Evolutionary conservation across 768 basidiomycete genomes (phyloP), one percentile per base, ranked within the genome.

Genomic region (Lactarius hengduanensis): DNA sequence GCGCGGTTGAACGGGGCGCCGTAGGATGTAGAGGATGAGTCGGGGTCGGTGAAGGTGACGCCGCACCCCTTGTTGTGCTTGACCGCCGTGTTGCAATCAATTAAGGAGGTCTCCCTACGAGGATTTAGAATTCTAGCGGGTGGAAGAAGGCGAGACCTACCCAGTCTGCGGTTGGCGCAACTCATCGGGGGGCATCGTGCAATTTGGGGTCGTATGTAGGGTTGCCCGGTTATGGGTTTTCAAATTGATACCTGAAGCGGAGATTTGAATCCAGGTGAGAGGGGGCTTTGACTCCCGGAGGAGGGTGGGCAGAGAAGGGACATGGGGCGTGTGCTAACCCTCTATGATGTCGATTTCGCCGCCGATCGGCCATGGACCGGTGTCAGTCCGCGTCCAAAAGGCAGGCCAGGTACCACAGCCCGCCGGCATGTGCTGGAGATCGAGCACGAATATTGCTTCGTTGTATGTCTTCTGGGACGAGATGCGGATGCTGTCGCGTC

Each of bases 331-430:
- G 22, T 32, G 18, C 16, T 41, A 8, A 81, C 84, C 85, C 74
- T 87, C 86, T n/a, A 87, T 80, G 63, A 87, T 82, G 72, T 86
- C 85, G 38, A 86, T 82, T 70, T 84, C 1, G 38, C 38, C 86
- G 20, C 82, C 83, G 3, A 76, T 26, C 26, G 26, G 26, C 26
- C 26, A 26, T 26, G 26, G 56, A 0, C 83, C 82, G 36, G 67
- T 61, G 5, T 40, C 10, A 65, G 82, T 84, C 65, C 82, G 63
- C 40, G 84, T 83, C 86, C 86, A 86, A 72, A 82, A 86, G 2
- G 86, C 86, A 3, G 86, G 86, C 86, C 86, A 88, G 20, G 84
- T 84, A 20, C 72, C 76, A 65, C 83, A 84, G 32, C 86, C 86
- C 61, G 77, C 74, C 2, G 86, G 86, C 84, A 88, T 87, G 72